Percentiles rank a stretch among this genome's conserved stretches.
Conservation (phyloP, 257 asterid species). For the Primulina eburnea region DNA sequence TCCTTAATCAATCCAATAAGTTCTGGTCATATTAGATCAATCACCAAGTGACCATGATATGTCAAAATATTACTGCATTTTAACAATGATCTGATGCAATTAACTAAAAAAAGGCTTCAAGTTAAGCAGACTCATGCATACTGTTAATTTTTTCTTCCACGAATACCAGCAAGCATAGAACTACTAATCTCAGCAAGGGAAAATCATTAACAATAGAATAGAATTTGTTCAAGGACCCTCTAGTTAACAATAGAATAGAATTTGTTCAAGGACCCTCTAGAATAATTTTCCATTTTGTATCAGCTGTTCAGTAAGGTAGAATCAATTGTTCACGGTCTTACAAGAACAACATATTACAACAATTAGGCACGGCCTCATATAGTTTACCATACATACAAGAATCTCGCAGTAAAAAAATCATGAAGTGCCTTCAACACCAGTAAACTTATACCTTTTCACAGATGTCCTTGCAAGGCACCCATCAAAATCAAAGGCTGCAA, state of each 20-base stretch:
- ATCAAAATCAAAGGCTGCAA: conserved; percentile 99
- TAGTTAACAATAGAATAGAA: background rate
- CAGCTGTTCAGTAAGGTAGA: background rate
- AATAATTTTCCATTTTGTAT: conserved; percentile 3
- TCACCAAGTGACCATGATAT: background rate
- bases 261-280: background rate
- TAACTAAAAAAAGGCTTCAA: conserved; percentile 4
- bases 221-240: background rate
- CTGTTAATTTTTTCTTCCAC: conserved; percentile 7
- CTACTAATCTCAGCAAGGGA: conserved; percentile 5
- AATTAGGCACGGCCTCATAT: background rate
- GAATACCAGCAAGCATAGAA: conserved; percentile 7
- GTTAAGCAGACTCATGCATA: background rate
- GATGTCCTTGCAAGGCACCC: conserved; percentile 91
- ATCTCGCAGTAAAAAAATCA: conserved; percentile 11
- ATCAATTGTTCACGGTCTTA: background rate
- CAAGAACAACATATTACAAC: conserved; percentile 14
- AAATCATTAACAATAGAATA: conserved; percentile 9
- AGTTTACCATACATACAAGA: background rate
- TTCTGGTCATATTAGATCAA: background rate
- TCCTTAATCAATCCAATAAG: background rate
- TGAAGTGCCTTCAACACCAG: conserved; percentile 14
- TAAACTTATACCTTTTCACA: conserved; percentile 62
- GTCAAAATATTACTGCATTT: background rate
- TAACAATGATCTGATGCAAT: background rate